These are phyloP conservation scores for Nicotiana otophora DNA, from an alignment of 257 asterid genomes.

Conservation along the genomic window DNA sequence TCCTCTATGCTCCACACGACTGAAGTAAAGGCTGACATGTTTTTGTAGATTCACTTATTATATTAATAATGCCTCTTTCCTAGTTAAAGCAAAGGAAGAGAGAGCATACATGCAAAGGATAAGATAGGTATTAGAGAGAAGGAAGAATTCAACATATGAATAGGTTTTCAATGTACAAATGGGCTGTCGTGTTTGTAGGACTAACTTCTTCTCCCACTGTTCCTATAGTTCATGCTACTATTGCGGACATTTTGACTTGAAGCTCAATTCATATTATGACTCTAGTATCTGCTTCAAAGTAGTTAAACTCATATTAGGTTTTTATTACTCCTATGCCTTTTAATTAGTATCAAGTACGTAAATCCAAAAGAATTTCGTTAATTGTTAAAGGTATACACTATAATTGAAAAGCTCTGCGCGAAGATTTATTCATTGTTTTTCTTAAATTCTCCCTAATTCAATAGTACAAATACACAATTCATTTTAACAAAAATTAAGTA, in stretches of 20 bases:
- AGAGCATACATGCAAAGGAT: neutral
- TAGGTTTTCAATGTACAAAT: neutral
- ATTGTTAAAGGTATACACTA: neutral
- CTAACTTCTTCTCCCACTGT: neutral
- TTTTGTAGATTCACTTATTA: neutral
- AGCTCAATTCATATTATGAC: neutral
- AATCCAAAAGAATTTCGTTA: neutral
- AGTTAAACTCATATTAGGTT: neutral
- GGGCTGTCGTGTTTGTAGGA: neutral
- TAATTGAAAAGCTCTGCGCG: neutral
- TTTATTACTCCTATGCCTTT: no score
- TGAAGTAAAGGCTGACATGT: neutral
- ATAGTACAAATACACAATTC: neutral
- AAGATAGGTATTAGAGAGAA: neutral
- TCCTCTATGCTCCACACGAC: slow-evolving; percentile 7
- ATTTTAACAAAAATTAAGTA: neutral
- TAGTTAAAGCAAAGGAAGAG: no score
- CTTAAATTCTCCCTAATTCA: neutral
- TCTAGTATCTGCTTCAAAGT: neutral
- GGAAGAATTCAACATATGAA: neutral
- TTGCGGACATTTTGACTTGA: neutral
- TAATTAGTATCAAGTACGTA: no score
- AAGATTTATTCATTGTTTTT: neutral
- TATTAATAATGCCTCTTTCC: no score
- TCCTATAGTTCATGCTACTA: neutral